A percentile compares a stretch with the other conserved stretches of the same genome.
Conservation (phyloP, 306 rosid genomes). For the Lathyrus oleraceus region DNA sequence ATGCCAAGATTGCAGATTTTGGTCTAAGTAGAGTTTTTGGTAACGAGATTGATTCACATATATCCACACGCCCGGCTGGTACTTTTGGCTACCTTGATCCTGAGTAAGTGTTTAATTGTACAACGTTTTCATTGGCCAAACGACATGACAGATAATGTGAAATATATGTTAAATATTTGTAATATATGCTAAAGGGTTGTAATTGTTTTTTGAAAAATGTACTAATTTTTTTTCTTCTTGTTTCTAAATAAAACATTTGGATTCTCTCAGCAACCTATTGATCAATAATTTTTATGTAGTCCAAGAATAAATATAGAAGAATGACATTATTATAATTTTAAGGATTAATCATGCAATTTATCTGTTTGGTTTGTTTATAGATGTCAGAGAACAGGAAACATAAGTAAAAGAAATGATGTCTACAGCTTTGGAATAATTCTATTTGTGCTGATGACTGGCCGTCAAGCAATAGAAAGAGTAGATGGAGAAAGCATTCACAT, state of each 20-base stretch:
- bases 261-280: too few relatives aligned
- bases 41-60: conserved; percentile 14
- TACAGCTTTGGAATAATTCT: conserved; percentile 39
- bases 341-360: not conserved
- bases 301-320: too few relatives aligned
- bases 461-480: conserved; percentile 16
- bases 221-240: too few relatives aligned
- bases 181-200: too few relatives aligned
- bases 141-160: too few relatives aligned
- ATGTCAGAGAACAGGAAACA: conserved; percentile 13
- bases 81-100: conserved; percentile 54
- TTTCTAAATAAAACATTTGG: too few relatives aligned
- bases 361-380: conserved; percentile 9
- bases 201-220: too few relatives aligned
- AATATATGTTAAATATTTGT: too few relatives aligned
- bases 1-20: conserved; percentile 46
- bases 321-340: too few relatives aligned
- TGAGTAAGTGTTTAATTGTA: conserved; percentile 49
- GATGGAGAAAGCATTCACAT: conserved; percentile 13
- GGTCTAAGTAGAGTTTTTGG: not conserved
- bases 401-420: conserved; percentile 35
- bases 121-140: too few relatives aligned
- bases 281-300: too few relatives aligned
- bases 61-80: conserved; percentile 38
- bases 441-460: conserved; percentile 38